phyloP scores from a whole-genome alignment of 148 eudicot species.

The Vaccinium darrowii region DNA sequence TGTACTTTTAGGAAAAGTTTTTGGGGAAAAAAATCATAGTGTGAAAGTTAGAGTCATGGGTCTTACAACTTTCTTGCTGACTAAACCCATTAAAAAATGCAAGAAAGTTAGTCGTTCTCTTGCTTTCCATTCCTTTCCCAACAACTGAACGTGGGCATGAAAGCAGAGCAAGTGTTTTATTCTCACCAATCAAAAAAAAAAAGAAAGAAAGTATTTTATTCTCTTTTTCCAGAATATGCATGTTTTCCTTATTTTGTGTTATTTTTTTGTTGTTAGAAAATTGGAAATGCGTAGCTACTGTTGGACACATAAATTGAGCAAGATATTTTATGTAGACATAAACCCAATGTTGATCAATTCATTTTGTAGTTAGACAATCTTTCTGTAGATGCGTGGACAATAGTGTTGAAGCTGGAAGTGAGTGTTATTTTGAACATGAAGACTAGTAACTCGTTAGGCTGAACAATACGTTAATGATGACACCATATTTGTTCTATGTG shows the following conservation, averaged over 20 bases:
- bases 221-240: not conserved
- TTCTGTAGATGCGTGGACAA: not conserved
- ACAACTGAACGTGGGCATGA: not conserved
- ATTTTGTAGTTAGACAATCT: not conserved
- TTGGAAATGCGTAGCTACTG: not conserved
- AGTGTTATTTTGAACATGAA: not conserved
- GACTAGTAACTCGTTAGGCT: not conserved
- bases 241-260: not conserved
- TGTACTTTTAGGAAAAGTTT: not conserved
- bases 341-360: not conserved
- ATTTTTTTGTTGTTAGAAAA: not conserved
- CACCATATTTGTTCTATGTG: slow-evolving; percentile 10
- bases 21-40: not conserved
- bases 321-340: not conserved
- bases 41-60: not conserved
- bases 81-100: not conserved
- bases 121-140: not conserved
- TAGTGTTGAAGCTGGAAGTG: not conserved
- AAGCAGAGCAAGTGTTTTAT: not conserved
- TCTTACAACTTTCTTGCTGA: not conserved
- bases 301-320: not conserved
- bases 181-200: no score
- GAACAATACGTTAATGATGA: not conserved
- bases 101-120: not conserved
- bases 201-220: not conserved